Base-by-base conservation (phyloP, 1,284 basidiomycete species). In the Austroboletus rostrupii region DNA sequence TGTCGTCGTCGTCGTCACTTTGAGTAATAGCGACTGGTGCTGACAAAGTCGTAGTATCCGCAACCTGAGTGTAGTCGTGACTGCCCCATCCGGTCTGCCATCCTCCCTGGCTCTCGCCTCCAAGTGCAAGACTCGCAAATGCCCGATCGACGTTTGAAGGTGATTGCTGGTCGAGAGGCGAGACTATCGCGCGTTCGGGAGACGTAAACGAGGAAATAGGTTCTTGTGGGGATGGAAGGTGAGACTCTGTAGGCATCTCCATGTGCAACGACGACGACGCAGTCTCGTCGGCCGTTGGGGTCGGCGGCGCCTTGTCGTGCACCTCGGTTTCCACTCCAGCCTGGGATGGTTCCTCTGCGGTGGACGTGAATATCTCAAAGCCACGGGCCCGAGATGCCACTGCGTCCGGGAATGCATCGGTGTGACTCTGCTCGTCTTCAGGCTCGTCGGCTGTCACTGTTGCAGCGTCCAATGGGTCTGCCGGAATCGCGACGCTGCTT, bases 121-220 rank as follows among this genome's bases (percentile, higher is more conserved):
- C 83, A 19, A 87, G 66, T 0, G 81, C 76, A 10, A 88, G 74
- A 41, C 78, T 79, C 6, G 81, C 71, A 51, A 84, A 76, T 2
- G 82, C 76, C 17, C 71, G 72, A 14, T 77, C 73, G 39, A 78
- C 50, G 13, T 57, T 50, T 2, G 65, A 57, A 16, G 72, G 57
- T 13, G 68, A 56, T 21, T 59, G 68, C 37, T 66, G 71, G 20
- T 81, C 81, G 32, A 87, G 67, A 23, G 87, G 85, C 5, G 74
- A 74, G 20, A 78, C 74, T 32, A 78, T 66, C 6, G 71, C 54
- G 11, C 66, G 65, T 50, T 70, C 58, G 5, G 61, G 60, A 44
- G 55, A 55, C 21, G 56, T 54, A 8, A 50, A 42, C n/a, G 61
- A 53, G 5, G 61, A 62, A 14, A 21, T n/a, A 8, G 57, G 55